Percentiles rank a stretch among this genome's conserved stretches.
Evolutionary conservation across 108 stramenopile genomes (phyloP).

Genomic region (Fragilaria radians): DNA sequence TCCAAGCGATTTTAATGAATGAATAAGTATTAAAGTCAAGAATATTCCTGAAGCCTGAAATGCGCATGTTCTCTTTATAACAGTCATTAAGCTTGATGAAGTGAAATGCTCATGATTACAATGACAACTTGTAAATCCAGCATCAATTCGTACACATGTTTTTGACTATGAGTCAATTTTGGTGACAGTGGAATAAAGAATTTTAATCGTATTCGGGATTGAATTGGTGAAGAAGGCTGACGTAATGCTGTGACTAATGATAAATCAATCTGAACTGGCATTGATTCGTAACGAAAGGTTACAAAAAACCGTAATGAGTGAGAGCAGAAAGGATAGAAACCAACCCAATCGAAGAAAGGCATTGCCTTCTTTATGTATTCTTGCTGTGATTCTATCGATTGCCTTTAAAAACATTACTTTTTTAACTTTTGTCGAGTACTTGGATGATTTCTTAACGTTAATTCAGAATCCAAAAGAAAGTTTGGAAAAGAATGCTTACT

Average conservation of each 20-base stretch:
- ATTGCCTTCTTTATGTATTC: neutral
- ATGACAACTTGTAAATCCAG: no score
- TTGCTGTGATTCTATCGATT: neutral
- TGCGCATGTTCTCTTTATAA: no score
- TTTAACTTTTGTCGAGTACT: neutral
- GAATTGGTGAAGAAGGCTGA: neutral
- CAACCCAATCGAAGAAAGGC: neutral
- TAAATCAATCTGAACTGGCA: neutral
- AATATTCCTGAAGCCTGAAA: no score
- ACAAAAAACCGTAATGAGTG: neutral
- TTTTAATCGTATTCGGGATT: neutral
- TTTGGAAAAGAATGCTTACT: conserved; percentile 11
- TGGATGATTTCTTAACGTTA: neutral
- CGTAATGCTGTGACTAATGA: neutral
- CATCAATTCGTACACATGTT: no score
- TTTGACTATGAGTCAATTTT: no score
- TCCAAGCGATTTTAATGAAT: no score
- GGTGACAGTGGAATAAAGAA: no score
- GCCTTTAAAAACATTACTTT: neutral
- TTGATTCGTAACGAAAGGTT: neutral
- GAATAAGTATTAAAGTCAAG: no score
- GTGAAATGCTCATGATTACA: no score
- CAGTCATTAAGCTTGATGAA: no score
- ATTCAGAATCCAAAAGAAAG: neutral
- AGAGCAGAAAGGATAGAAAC: neutral